A percentile compares a stretch with the other conserved stretches of the same genome.
phyloP scores from a whole-genome alignment of 257 asterid genomes.

The Solanum corneliomulleri region DNA sequence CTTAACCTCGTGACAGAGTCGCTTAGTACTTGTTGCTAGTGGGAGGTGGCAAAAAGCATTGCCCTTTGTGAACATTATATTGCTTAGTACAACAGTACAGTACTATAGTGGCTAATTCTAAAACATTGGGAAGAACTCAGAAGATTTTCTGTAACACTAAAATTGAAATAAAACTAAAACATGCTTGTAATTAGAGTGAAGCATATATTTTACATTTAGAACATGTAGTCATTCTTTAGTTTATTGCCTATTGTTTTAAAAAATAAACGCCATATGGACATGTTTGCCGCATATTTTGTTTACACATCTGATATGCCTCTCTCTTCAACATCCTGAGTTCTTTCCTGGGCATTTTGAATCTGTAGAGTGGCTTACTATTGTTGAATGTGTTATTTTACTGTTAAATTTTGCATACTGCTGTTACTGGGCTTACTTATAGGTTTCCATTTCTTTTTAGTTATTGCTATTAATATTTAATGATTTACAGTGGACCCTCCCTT shows the following conservation, averaged over 20 bases:
- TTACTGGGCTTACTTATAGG: background rate
- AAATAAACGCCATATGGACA: background rate
- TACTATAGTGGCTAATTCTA: too few relatives aligned
- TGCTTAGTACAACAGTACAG: too few relatives aligned
- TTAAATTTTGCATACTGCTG: background rate
- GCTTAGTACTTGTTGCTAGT: background rate
- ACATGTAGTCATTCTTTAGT: too few relatives aligned
- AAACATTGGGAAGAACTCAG: too few relatives aligned
- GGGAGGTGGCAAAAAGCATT: background rate
- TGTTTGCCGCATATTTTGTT: background rate
- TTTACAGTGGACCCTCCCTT: background rate
- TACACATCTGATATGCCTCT: background rate
- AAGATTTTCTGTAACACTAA: too few relatives aligned
- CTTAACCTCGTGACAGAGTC: background rate
- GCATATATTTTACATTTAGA: too few relatives aligned
- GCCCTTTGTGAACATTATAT: too few relatives aligned
- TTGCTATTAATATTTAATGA: background rate
- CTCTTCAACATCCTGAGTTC: background rate
- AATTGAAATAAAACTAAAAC: too few relatives aligned
- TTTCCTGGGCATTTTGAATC: background rate
- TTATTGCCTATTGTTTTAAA: too few relatives aligned
- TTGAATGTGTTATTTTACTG: background rate
- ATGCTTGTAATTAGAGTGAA: too few relatives aligned
- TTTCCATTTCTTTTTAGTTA: background rate
- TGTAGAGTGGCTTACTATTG: background rate